Evolutionary conservation across 2,329 filamentous ascomycete species (phyloP), one percentile per base, ranked within the genome.

Genomic region (Venturia oleaginea): DNA sequence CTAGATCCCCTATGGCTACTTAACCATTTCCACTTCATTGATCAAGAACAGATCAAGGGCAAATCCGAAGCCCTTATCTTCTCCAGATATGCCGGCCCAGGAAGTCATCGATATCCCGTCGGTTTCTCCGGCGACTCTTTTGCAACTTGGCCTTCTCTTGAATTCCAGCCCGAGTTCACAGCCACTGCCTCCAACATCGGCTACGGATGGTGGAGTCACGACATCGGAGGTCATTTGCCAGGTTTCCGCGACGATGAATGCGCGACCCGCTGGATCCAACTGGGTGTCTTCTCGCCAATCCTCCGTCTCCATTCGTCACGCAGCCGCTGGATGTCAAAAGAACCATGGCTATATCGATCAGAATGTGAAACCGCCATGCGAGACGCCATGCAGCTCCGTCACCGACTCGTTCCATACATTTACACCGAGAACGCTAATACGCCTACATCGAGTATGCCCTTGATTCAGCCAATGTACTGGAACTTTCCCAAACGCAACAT

Each of bases 191-290:
- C 83, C 11, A 88, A 88, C 71, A 86, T 88, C 65, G 85, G 85
- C 0, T 88, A 85, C 67, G 85, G 84, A 2, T 87, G 85, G 84
- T 88, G 85, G 85, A 85, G 82, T 61, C 85, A 88, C 70, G 85
- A 88, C 67, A 86, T 88, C 34, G 85, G 85, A n/a, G 85, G 85
- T 0, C 85, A 88, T 70, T 81, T 83, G 68, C 70, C 73, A 2
- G 85, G 85, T 4, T 73, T 73, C 46, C 79, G 81, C 6, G 82
- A 85, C 61, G 84, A 86, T 61, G 83, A 88, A 68, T 75, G 86
- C 8, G 77, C 80, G 1, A 78, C 81, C 1, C 79, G 85, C 22
- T 88, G 85, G 85, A 78, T 86, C 0, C 85, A 88, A 69, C 76
- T 84, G 2, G 85, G 85, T 5, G 81, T 80, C 57, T 85, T 85